These are phyloP conservation scores for Trichosporon coremiiforme DNA, from an alignment of 1,284 basidiomycete genomes.

Conservation along the genomic window DNA sequence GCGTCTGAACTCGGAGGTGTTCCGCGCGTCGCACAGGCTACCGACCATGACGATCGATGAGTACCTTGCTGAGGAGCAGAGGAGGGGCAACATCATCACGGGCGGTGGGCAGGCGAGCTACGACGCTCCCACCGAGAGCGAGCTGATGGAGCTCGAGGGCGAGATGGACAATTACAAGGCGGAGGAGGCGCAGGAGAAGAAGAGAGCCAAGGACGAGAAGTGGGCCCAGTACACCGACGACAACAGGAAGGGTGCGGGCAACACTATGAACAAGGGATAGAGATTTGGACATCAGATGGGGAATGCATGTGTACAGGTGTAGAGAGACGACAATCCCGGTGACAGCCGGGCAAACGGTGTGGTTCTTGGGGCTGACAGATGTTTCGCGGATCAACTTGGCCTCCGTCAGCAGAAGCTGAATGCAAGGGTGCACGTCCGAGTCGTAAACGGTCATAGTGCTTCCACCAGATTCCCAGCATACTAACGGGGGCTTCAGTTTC, in stretches of 20 bases:
- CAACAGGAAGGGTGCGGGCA: conserved; percentile 81
- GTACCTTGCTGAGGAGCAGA: conserved; percentile 82
- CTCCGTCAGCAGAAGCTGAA: too few species aligned
- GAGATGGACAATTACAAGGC: conserved; percentile 75
- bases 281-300: background rate
- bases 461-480: too few species aligned
- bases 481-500: too few species aligned
- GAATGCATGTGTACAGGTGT: background rate
- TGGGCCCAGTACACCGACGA: conserved; percentile 83
- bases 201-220: conserved; percentile 79
- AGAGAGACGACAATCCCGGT: too few species aligned
- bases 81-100: conserved; percentile 81
- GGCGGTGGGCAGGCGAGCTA: conserved; percentile 77
- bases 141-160: conserved; percentile 72
- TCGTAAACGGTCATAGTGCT: too few species aligned
- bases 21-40: conserved; percentile 79
- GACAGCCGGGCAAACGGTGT: too few species aligned
- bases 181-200: conserved; percentile 72
- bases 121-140: conserved; percentile 68
- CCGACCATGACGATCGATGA: conserved; percentile 98
- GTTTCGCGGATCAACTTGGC: too few species aligned
- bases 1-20: conserved; percentile 75
- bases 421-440: too few species aligned
- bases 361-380: too few species aligned
- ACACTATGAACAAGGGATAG: conserved; percentile 90